Base-by-base conservation (phyloP, 352 stramenopile species). In the Globisporangium perplexum region DNA sequence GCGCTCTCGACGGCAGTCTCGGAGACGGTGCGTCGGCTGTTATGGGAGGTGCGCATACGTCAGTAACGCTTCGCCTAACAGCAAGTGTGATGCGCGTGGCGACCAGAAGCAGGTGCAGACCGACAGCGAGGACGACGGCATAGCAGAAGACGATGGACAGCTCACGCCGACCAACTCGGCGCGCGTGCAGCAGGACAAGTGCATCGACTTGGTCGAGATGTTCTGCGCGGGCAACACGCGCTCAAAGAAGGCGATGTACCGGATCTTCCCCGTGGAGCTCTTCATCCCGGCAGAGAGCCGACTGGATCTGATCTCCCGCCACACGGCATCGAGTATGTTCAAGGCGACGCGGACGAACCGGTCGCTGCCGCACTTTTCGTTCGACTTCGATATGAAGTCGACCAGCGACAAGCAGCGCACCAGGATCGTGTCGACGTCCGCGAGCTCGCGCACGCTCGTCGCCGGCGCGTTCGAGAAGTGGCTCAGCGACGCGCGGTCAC, bases 161-260 rank as follows among this genome's bases (percentile, higher is more conserved):
- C 57, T 71, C 10, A 81, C 71, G 17, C 69, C 72, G 24, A 83
- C 69, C 0, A 75, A 77, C 45, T 75, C 72, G 1, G 36, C 52
- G 3, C 58, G 49, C 4, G 47, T 53, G n/a, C 50, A 65, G 46
- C 48, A 72, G 18, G 70, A 86, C 23, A 79, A 88, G 30, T 74
- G 61, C 31, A 77, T 84, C 20, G 75, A 86, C 42, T 59, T 94
- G 3, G 77, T 94, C 31, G 81, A 92, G 42, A 75, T 92, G 58
- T 94, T 92, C 49, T 92, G 81, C 41, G 78, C 79, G 11, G 81
- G 81, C 15, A 94, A 94, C 48, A 83, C 68, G 15, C 71, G 79
- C 1, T 89, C 83, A 0, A 90, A 89, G 53, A 88, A 81, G 52
- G 66, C 69, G 0, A 87, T 94, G 66, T 84, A 81, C 51, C 74